Evolutionary conservation across 768 basidiomycete species (phyloP), one percentile per base, ranked within the genome.

Genomic region (Phylloporus arenicola): DNA sequence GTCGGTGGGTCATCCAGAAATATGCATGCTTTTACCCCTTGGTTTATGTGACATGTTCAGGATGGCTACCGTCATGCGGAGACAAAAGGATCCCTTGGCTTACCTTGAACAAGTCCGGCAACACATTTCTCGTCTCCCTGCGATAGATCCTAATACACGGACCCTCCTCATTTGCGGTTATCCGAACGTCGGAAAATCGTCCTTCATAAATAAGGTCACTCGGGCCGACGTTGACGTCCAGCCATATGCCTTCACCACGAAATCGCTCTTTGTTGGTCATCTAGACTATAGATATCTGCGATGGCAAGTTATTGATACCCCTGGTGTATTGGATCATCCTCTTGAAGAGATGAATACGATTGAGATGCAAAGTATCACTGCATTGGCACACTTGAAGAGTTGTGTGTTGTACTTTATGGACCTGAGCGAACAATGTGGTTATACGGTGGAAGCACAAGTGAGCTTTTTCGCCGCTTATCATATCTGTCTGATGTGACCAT

Each of bases 301-400:
- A 54, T 99, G 96, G 96, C 96, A 99, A 69, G 95, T 99, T 45
- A 97, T 99, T 62, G 96, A 99, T 76, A 99, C 96, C 35, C 96
- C 96, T 2, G 96, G 96, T 52, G 86, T 99, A 52, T 79, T 99
- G 57, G 96, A 99, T 67, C 96, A 98, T 68, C 94, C 95, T 2
- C 77, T 98, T 29, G 95, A 99, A 70, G 96, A 99, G 45, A 98
- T 99, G 96, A 98, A 98, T 77, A 98, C 94, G 52, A 99, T 99
- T 60, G 96, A 99, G 74, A 99, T 98, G 95, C 96, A 99, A 76
- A 94, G 91, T 60, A 96, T 96, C 66, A 98, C 95, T 33, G 96
- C 96, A 13, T 75, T 99, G 54, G 96, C 96, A 7, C 96, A 99
- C 72, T 73, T 99, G 40, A 92, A 96, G 71, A 82, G 85, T 57